Percentiles rank a stretch among this genome's conserved stretches.
These are phyloP conservation scores for Arthrobotrys musiformis DNA, from an alignment of 2,329 filamentous ascomycete species.

Conservation along the genomic window DNA sequence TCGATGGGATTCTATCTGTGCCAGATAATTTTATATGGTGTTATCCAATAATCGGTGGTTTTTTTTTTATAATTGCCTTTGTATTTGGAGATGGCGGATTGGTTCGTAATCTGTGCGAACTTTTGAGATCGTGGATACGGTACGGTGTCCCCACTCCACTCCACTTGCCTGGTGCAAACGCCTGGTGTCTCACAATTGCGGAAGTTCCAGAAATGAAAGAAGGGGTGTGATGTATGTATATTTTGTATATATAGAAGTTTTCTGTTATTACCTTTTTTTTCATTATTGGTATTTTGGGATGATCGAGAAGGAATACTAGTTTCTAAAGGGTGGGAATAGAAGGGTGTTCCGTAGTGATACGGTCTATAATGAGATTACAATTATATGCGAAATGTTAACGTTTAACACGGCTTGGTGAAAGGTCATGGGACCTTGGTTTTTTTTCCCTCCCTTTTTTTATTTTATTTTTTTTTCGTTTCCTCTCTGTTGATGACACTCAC, in stretches of 20 bases:
- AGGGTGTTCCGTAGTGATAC: conserved; percentile 22
- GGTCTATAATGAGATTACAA: conserved; percentile 29
- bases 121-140: neutral
- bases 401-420: conserved; percentile 2
- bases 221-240: neutral
- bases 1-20: no score
- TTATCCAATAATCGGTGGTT: no score
- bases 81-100: neutral
- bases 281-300: neutral
- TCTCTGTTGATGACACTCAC: neutral
- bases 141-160: neutral
- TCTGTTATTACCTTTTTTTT: conserved; percentile 3
- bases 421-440: conserved; percentile 49
- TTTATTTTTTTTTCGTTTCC: neutral
- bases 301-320: conserved; percentile 14
- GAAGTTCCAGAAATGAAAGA: conserved; percentile 24
- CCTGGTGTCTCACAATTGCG: conserved; percentile 1
- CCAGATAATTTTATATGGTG: no score
- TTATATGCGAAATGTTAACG: no score
- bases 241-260: conserved; percentile 21
- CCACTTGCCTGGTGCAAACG: neutral
- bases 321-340: conserved; percentile 1
- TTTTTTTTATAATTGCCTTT: no score
- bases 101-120: neutral
- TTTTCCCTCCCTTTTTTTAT: conserved; percentile 3